A percentile compares a stretch with the other conserved stretches of the same genome.
Evolutionary conservation across 768 basidiomycete genomes (phyloP).

Genomic region (Thelephora ganbajun): DNA sequence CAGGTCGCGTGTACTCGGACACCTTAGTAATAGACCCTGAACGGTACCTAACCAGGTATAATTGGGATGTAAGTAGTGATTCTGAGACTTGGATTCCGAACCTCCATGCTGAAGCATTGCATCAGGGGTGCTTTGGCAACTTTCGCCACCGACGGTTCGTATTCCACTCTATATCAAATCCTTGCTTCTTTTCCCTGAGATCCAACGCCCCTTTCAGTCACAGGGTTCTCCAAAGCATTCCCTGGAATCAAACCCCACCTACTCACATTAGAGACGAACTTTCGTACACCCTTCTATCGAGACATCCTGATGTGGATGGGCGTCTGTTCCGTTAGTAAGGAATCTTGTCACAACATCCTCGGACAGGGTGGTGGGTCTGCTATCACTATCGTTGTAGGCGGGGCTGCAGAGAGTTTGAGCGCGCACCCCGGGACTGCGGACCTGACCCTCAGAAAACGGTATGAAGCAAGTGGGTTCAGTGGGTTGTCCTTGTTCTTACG

Average conservation of each 20-base stretch:
- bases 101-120: not conserved
- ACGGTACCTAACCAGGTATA: constrained; percentile 44
- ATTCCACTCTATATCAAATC: not conserved
- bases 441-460: constrained; percentile 65
- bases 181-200: too few relatives aligned
- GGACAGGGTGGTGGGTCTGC: constrained; percentile 29
- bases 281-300: constrained; percentile 84
- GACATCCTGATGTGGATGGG: constrained; percentile 82
- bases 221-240: constrained; percentile 79
- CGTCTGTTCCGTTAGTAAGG: constrained; percentile 84
- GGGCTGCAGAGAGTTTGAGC: constrained; percentile 86
- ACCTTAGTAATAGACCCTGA: too few relatives aligned
- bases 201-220: constrained; percentile 32
- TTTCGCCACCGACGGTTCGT: constrained; percentile 84
- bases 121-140: constrained; percentile 84
- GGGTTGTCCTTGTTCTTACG: not conserved
- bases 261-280: constrained; percentile 82
- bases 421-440: constrained; percentile 97
- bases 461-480: constrained; percentile 7
- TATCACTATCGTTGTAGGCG: constrained; percentile 93
- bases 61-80: constrained; percentile 75
- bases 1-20: not conserved
- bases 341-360: constrained; percentile 83
- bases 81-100: not conserved
- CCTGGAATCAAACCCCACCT: constrained; percentile 91